phyloP scores from a whole-genome alignment of 2,329 filamentous ascomycete species.

The Ceratocystis diversiconidia region DNA sequence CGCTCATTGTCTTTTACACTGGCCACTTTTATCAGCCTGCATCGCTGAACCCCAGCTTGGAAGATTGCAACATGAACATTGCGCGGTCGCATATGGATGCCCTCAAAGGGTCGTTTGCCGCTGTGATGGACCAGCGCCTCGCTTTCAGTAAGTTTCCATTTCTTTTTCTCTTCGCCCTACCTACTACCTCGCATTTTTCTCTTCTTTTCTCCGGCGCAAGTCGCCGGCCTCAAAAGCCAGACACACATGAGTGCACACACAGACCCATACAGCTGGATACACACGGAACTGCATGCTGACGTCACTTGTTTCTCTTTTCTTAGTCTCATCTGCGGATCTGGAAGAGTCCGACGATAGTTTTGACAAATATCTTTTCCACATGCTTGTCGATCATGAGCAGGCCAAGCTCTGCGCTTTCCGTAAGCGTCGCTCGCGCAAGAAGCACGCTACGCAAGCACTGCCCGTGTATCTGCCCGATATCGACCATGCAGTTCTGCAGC shows the following conservation, averaged over 20 bases:
- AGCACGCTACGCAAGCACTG: not conserved
- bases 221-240: constrained; percentile 4
- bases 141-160: constrained; percentile 7
- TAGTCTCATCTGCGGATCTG: constrained; percentile 9
- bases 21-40: constrained; percentile 20
- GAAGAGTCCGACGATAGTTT: constrained; percentile 8
- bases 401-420: constrained; percentile 12
- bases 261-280: not conserved
- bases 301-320: not conserved
- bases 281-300: constrained; percentile 3
- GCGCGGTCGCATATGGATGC: constrained; percentile 3
- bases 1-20: constrained; percentile 21
- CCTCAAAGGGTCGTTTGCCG: not conserved
- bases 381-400: constrained; percentile 15
- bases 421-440: constrained; percentile 16
- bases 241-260: not conserved
- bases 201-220: not conserved
- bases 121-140: constrained; percentile 4
- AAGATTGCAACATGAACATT: constrained; percentile 8
- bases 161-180: not conserved
- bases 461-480: constrained; percentile 4
- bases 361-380: constrained; percentile 1
- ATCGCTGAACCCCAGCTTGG: constrained; percentile 18
- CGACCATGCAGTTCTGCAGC: not conserved
- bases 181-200: not conserved